Evolutionary conservation across 2,329 filamentous ascomycete species (phyloP).

Genomic region (Calonectria pseudoturangicola): DNA sequence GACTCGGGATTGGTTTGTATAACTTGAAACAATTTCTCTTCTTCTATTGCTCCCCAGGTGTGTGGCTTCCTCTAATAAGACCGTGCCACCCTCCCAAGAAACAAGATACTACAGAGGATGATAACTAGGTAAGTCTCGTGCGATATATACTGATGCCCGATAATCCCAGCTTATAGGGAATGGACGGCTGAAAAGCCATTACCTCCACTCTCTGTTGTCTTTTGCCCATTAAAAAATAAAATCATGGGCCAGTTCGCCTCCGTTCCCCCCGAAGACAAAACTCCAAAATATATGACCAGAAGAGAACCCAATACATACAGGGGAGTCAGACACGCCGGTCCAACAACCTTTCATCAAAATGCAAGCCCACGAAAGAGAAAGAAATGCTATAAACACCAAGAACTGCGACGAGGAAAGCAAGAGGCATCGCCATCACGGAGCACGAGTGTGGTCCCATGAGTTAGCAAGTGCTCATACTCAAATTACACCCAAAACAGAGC

Average conservation of each 20-base stretch:
- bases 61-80: constrained; percentile 29
- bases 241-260: constrained; percentile 40
- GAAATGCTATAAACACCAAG: constrained; percentile 48
- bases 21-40: constrained; percentile 34
- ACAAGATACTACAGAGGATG: constrained; percentile 21
- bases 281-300: constrained; percentile 50
- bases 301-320: constrained; percentile 50
- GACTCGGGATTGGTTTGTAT: constrained; percentile 4
- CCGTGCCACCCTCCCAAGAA: constrained; percentile 15
- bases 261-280: constrained; percentile 39
- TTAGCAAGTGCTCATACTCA: constrained; percentile 2
- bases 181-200: constrained; percentile 50
- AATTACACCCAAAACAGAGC: constrained; percentile 61
- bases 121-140: constrained; percentile 13
- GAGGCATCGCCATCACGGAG: constrained; percentile 21
- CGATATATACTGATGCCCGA: constrained; percentile 18
- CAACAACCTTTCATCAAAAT: constrained; percentile 47
- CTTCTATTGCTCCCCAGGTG: constrained; percentile 1
- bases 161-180: constrained; percentile 40
- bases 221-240: constrained; percentile 30
- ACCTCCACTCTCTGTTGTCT: constrained; percentile 42
- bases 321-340: constrained; percentile 45
- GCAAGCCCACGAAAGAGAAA: constrained; percentile 43
- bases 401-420: constrained; percentile 18
- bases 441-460: constrained; percentile 9